phyloP scores from a whole-genome alignment of 768 basidiomycete species.

The Termitomyces eurrhizus region DNA sequence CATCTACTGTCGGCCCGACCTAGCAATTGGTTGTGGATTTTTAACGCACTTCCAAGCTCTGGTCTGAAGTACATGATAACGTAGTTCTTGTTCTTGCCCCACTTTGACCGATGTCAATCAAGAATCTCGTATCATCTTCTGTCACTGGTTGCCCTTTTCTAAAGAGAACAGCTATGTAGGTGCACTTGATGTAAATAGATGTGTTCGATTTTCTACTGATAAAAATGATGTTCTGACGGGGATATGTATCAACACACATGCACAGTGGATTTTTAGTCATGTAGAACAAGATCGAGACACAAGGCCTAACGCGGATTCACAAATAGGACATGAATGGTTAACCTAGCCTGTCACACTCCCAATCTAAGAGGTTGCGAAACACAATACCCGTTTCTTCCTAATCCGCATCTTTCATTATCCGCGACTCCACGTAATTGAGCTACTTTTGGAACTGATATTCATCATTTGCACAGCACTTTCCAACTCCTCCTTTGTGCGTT shows the following conservation, averaged over 20 bases:
- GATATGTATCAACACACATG: neutral
- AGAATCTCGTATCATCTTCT: neutral
- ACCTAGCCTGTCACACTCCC: neutral
- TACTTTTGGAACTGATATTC: neutral
- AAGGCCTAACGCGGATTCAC: neutral
- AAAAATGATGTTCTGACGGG: neutral
- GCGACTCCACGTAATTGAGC: neutral
- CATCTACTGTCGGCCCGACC: slow-evolving; percentile 1
- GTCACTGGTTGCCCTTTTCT: neutral
- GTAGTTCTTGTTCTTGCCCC: neutral
- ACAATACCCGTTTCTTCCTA: neutral
- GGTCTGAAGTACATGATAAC: neutral
- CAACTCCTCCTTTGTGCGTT: neutral
- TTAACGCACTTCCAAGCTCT: neutral
- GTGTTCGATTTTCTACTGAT: neutral
- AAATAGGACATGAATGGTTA: neutral
- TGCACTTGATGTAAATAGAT: neutral
- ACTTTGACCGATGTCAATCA: slow-evolving; percentile 1
- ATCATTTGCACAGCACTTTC: neutral
- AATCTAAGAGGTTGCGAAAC: neutral
- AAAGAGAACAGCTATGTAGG: neutral
- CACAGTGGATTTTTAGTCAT: neutral
- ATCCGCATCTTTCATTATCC: neutral
- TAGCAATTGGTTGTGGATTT: neutral
- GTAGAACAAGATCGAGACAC: neutral